A percentile compares a stretch with the other conserved stretches of the same genome.
Evolutionary conservation across 2,329 filamentous ascomycete species (phyloP).

Genomic region (Ascocoryne sarcoides): DNA sequence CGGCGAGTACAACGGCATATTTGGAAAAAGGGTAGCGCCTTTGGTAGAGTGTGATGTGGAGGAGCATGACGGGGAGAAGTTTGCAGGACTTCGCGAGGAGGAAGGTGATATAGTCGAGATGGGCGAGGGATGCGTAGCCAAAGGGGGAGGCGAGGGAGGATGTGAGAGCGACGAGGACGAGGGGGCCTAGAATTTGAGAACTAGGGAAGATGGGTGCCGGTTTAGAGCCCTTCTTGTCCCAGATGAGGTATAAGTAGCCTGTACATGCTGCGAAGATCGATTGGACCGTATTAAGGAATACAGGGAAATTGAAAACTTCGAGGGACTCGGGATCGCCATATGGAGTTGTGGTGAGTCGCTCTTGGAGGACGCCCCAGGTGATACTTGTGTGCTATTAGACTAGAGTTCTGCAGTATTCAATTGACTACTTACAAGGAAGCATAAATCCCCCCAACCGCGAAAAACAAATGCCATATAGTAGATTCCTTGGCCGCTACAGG

Average conservation of each 20-base stretch:
- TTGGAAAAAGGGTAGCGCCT: constrained; percentile 90
- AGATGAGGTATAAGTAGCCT: constrained; percentile 70
- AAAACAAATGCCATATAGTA: constrained; percentile 65
- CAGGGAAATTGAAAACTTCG: constrained; percentile 83
- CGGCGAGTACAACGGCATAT: constrained; percentile 84
- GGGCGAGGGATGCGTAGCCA: constrained; percentile 82
- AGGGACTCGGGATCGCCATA: constrained; percentile 57
- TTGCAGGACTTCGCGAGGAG: constrained; percentile 98
- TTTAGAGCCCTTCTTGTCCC: constrained; percentile 47
- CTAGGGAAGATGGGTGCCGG: constrained; percentile 68
- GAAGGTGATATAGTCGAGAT: constrained; percentile 98
- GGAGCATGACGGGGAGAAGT: constrained; percentile 94
- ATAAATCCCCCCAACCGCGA: constrained; percentile 93
- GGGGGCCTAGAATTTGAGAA: constrained; percentile 61
- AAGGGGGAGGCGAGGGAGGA: constrained; percentile 88
- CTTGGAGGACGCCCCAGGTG: constrained; percentile 93
- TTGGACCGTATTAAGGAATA: constrained; percentile 95
- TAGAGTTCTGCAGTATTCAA: background rate
- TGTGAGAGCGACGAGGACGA: constrained; percentile 79
- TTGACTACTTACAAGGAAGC: constrained; percentile 69
- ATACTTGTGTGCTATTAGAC: constrained; percentile 47
- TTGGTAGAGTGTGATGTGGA: constrained; percentile 87
- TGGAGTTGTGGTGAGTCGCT: constrained; percentile 88
- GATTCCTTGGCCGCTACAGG: constrained; percentile 37
- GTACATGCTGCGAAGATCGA: constrained; percentile 78